A percentile compares a stretch with the other conserved stretches of the same genome.
These are phyloP conservation scores for Ceratobasidium sp. DNA, from an alignment of 1,284 basidiomycete species.

Conservation along the genomic window DNA sequence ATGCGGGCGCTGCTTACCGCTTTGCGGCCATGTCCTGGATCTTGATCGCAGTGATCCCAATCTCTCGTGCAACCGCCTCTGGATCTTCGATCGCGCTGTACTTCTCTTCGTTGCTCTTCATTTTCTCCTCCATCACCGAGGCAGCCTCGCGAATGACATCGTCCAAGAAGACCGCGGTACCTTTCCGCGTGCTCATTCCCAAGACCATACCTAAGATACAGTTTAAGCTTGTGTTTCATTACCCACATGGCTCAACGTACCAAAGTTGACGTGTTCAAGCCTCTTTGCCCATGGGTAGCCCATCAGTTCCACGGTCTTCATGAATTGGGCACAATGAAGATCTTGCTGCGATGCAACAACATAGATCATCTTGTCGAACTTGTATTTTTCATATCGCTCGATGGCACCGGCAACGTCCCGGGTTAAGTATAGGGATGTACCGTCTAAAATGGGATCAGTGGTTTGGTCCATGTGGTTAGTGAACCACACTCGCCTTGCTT, in stretches of 20 bases:
- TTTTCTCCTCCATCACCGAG: slow-evolving; percentile 95
- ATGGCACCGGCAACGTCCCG: slow-evolving; percentile 96
- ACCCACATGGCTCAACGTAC: slow-evolving; percentile 58
- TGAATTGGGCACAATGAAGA: slow-evolving; percentile 92
- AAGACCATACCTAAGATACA: slow-evolving; percentile 69
- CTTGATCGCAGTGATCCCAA: slow-evolving; percentile 97
- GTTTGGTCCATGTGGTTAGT: background rate
- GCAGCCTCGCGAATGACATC: slow-evolving; percentile 94
- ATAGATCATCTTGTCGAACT: slow-evolving; percentile 99
- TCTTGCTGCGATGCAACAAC: slow-evolving; percentile 96
- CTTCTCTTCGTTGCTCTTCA: slow-evolving; percentile 95
- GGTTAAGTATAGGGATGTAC: slow-evolving; percentile 98
- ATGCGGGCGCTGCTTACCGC: slow-evolving; percentile 65
- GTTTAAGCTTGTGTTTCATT: background rate
- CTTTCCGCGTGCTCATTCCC: slow-evolving; percentile 98
- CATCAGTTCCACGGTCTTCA: slow-evolving; percentile 95
- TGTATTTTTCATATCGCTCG: slow-evolving; percentile 92
- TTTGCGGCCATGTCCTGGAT: slow-evolving; percentile 98
- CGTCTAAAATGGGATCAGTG: slow-evolving; percentile 68
- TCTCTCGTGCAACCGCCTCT: slow-evolving; percentile 82
- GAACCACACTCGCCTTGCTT: slow-evolving; percentile 75
- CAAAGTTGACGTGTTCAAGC: slow-evolving; percentile 94
- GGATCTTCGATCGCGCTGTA: slow-evolving; percentile 92
- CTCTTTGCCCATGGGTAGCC: slow-evolving; percentile 76
- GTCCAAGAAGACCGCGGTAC: slow-evolving; percentile 96